phyloP scores from a whole-genome alignment of 2,329 filamentous ascomycete genomes.

The Epichloe hybrida region DNA sequence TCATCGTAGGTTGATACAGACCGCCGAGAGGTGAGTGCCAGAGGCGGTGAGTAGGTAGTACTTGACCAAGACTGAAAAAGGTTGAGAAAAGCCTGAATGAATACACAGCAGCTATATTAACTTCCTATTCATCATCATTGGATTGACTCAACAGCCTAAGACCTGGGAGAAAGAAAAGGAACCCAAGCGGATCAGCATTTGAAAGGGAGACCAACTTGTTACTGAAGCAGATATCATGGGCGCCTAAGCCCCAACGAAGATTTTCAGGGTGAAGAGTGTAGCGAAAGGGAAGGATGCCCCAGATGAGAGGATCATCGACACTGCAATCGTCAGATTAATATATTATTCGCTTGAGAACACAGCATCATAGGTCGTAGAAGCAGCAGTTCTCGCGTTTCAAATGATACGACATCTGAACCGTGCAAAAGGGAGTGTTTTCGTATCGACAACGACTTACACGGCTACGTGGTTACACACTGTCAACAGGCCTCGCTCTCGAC shows the following conservation, averaged over 20 bases:
- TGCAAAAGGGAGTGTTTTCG: too few relatives aligned
- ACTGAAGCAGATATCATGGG: slow-evolving; percentile 90
- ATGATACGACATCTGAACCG: too few relatives aligned
- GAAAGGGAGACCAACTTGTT: slow-evolving; percentile 46
- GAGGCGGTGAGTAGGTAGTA: slow-evolving; percentile 74
- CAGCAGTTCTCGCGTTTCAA: neutral
- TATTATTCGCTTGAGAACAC: neutral
- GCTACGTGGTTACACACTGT: slow-evolving; percentile 45
- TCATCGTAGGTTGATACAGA: slow-evolving; percentile 78
- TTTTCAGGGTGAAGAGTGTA: slow-evolving; percentile 62
- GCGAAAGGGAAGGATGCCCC: slow-evolving; percentile 70
- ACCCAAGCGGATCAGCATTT: neutral
- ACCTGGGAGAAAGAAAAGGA: too few relatives aligned
- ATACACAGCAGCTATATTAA: slow-evolving; percentile 1
- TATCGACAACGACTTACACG: slow-evolving; percentile 16
- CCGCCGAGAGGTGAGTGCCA: slow-evolving; percentile 70
- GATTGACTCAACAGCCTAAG: neutral
- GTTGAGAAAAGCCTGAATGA: slow-evolving; percentile 45
- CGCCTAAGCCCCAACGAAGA: slow-evolving; percentile 78
- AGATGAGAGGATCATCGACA: slow-evolving; percentile 86
- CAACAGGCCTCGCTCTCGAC: slow-evolving; percentile 62
- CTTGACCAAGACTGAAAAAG: slow-evolving; percentile 85
- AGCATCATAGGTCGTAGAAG: neutral
- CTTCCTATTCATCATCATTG: neutral
- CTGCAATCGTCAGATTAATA: slow-evolving; percentile 29